Evolutionary conservation across 768 basidiomycete species (phyloP).

Genomic region (Termitomyces sp.): DNA sequence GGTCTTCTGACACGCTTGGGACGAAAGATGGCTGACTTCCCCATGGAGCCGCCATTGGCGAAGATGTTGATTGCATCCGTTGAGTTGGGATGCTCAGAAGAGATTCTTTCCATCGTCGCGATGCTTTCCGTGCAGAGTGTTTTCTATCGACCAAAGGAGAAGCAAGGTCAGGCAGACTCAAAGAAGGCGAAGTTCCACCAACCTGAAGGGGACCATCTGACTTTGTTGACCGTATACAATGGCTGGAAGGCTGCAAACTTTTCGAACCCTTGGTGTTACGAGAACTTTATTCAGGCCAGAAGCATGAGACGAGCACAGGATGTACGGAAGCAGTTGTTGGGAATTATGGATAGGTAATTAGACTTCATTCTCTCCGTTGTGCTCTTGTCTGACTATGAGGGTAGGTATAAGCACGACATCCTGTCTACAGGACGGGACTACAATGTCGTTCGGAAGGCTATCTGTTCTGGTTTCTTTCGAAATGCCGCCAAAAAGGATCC

Average conservation of each 20-base stretch:
- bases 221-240: constrained; percentile 92
- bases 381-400: constrained; percentile 6
- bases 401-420: constrained; percentile 95
- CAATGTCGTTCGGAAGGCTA: constrained; percentile 90
- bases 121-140: constrained; percentile 97
- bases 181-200: constrained; percentile 99
- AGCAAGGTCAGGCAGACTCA: constrained; percentile 97
- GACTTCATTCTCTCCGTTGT: neutral
- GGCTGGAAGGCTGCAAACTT: constrained; percentile 97
- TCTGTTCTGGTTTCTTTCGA: constrained; percentile 96
- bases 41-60: constrained; percentile 92
- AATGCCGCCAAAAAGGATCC: constrained; percentile 99
- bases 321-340: constrained; percentile 93
- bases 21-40: constrained; percentile 99
- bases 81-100: constrained; percentile 96
- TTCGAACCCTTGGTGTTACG: constrained; percentile 98
- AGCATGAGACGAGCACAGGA: constrained; percentile 98
- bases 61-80: constrained; percentile 99
- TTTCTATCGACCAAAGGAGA: constrained; percentile 99
- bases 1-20: constrained; percentile 92
- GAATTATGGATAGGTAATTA: constrained; percentile 95
- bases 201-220: constrained; percentile 95
- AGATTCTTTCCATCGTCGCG: constrained; percentile 94
- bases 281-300: constrained; percentile 97
- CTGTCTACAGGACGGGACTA: constrained; percentile 89